Base-by-base conservation (phyloP, 371 early-diverging fungal species). In the Rhizopus sp. region DNA sequence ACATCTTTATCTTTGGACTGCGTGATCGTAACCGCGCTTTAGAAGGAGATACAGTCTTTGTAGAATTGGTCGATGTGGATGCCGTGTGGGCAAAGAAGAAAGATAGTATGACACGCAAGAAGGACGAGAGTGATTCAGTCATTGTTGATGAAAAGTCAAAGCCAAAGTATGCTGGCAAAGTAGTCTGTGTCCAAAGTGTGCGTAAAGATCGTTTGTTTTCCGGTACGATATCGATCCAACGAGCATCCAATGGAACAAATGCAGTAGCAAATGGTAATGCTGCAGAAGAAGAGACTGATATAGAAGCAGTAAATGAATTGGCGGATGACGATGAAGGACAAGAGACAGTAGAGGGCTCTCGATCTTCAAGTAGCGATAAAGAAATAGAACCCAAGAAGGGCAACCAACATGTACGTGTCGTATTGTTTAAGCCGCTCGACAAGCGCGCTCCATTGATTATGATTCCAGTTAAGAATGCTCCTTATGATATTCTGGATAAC, bases 11-110 rank as follows among this genome's bases (percentile, higher is more conserved):
- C 10, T 73, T 67, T 47, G 87, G 88, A 12, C 64, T 72, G 15
- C 57, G 49, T 8, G 60, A 72, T 37, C 86, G 90, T 41, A 93
- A 93, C 64, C 85, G 93, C n/a, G 91, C 92, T 1, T 63, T 92
- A 13, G 85, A 89, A 6, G 90, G 89, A 9, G 93, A 93, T 48
- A 52, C 76, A 0, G 93, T 93, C 5, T 80, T 81, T 9, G 71
- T 93, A 4, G 59, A 69, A 51, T 53, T 90, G 5, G 52, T 88
- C 13, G 75, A 77, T 39, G 76, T 80, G 0, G 78, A 71, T 1
- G 80, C 75, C 35, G 60, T 83, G 6, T 65, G 70, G 66, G 37
- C 51, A 0, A 60, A 57, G 35, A 69, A 66, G 40, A 61, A 71
- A 34, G 62, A 66, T n/a, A 31, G 34, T 7, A 56, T 58, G 49